Evolutionary conservation across 73 alveolate genomes (phyloP).

Genomic region (Paraurostyla sp.): DNA sequence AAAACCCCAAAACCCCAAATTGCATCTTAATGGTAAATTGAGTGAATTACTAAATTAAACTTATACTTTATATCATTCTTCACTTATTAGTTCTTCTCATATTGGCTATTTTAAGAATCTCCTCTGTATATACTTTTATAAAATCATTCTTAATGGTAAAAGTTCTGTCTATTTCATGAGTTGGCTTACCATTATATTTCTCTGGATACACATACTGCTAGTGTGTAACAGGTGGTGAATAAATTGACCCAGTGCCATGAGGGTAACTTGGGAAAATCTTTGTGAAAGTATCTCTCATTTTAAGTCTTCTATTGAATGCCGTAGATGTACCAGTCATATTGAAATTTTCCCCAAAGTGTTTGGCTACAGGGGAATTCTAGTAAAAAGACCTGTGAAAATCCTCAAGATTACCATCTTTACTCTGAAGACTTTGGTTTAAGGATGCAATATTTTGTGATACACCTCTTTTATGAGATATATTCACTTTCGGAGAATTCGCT

Average conservation of each 20-base stretch:
- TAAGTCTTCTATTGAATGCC: slow-evolving; percentile 64
- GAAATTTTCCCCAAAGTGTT: background rate
- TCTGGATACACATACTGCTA: slow-evolving; percentile 53
- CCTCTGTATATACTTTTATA: slow-evolving; percentile 70
- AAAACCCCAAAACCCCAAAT: no score
- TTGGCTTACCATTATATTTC: slow-evolving; percentile 54
- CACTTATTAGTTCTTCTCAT: slow-evolving; percentile 57
- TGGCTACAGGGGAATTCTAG: slow-evolving; percentile 37
- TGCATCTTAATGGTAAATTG: no score
- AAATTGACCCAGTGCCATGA: slow-evolving; percentile 28
- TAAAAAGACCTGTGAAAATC: slow-evolving; percentile 1
- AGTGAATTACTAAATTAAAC: no score
- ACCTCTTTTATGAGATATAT: no score
- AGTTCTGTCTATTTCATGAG: slow-evolving; percentile 69
- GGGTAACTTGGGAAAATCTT: slow-evolving; percentile 72
- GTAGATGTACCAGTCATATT: background rate
- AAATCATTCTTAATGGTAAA: slow-evolving; percentile 65
- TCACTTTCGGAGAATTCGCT: no score
- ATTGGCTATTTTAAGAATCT: slow-evolving; percentile 66
- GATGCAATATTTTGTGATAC: background rate
- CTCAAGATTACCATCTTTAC: background rate
- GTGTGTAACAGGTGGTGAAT: slow-evolving; percentile 43
- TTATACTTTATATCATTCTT: no score
- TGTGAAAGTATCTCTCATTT: slow-evolving; percentile 74
- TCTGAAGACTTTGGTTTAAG: background rate